Evolutionary conservation across 2,329 filamentous ascomycete genomes (phyloP), one percentile per base, ranked within the genome.

Genomic region (Epichloe brachyelytri): DNA sequence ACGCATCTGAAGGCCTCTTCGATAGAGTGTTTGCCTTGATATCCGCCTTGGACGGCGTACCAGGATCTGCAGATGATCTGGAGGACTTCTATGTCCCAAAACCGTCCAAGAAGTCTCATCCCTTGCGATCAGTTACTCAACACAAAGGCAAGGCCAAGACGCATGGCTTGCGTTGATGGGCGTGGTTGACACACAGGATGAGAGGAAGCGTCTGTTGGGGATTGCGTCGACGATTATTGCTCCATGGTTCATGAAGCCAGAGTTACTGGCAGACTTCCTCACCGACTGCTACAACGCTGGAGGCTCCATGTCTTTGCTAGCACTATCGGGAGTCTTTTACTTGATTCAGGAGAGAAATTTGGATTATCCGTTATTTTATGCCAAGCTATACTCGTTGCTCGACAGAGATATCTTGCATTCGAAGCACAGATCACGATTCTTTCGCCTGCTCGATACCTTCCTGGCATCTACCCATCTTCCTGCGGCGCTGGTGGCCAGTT

Each of bases 331-430:
- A 48, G 83, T 98, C 44, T 98, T 95, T 71, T 93, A 95, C 65
- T 78, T 98, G 49, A 97, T 98, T 59, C 83, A 87, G 57, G 82
- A 93, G 64, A 87, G 88, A 63, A 98, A 98, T 64, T 77, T 98
- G 53, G 93, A 98, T 69, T 98, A 98, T 65, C 89, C 90, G 1
- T 84, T 83, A 34, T 98, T 98, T 70, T 98, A 95, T 70, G 70
- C 77, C 49, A 97, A 96, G 66, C 81, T 98, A 2, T 98, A 98
- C 71, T 94, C 88, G 10, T 77, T 98, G 1, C 78, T 98, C 3
- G 87, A 97, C 68, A 78, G 83, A 38, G 81, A 88, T 46, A 78
- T 97, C 8, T 74, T 98, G 45, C 90, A 98, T 71, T 95, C 90
- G 19, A 95, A 93, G 68, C 86, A 98, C 70, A 83, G 93, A 48